Base-by-base conservation (phyloP, 139 green algal genomes). In the Coccomyxa sp. region DNA sequence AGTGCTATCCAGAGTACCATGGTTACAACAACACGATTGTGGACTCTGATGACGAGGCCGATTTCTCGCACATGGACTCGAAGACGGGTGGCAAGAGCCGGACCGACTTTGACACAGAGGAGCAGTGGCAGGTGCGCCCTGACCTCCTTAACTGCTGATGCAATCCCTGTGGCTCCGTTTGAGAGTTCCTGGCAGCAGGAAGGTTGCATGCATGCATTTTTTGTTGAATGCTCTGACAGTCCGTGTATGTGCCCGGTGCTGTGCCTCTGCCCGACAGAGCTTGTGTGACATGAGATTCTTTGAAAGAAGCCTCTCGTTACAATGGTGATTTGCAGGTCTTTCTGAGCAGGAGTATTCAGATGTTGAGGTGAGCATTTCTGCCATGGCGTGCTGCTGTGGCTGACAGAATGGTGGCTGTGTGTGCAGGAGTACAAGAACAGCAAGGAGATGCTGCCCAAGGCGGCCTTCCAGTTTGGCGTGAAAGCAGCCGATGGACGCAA, bases 391-490 rank as follows among this genome's bases (percentile, higher is more conserved):
- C 38, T 51, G 38, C 3, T 51, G 7, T 51, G 3, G 38, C 38
- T 51, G 38, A 74, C 21, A 27, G 10, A 74, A 23, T 74, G 21
- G 10, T 74, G 66, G 66, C 66, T 7, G 66, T 74, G 23, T 27
- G 71, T 38, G 86, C 82, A 89, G 58, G 67, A 63, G 63, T 91
- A 96, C 86, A 95, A 96, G 78, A 74, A 86, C 58, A 87, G 78
- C 4, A 87, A 90, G 79, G 93, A 96, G 82, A 83, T 86, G 15
- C 79, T 86, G 51, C 92, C 93, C 28, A 94, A 93, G 74, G 93
- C 90, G 13, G 92, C 93, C 13, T 96, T 95, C 84, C 92, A 96
- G 87, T 95, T 93, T 88, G 92, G 91, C 11, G 85, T 95, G 51
- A 96, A 96, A 85, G 87, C 84, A 59, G 81, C 78, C 1, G 93